phyloP scores from a whole-genome alignment of 2,329 filamentous ascomycete genomes.

The Colletotrichum chlorophyti region DNA sequence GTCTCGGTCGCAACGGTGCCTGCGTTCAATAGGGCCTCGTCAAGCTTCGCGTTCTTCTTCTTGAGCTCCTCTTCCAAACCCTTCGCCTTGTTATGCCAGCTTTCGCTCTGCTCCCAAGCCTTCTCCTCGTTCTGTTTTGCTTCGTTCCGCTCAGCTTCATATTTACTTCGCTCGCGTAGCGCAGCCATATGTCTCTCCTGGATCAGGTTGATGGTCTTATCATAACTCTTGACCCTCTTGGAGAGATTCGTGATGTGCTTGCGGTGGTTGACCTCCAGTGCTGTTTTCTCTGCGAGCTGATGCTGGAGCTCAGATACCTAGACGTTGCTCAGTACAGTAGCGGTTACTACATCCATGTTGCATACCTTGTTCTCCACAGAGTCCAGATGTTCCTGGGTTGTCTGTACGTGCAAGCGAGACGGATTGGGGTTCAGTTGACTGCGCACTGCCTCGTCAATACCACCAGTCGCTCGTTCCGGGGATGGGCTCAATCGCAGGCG shows the following conservation, averaged over 20 bases:
- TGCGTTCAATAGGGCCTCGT: constrained; percentile 39
- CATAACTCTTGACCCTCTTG: constrained; percentile 51
- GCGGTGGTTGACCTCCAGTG: constrained; percentile 28
- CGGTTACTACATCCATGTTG: background rate
- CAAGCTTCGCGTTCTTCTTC: constrained; percentile 41
- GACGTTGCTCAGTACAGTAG: background rate
- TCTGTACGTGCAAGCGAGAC: constrained; percentile 12
- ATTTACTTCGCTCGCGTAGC: constrained; percentile 55
- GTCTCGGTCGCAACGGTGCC: constrained; percentile 28
- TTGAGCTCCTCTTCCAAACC: constrained; percentile 46
- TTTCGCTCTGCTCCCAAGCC: constrained; percentile 45
- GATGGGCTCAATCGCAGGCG: constrained; percentile 17
- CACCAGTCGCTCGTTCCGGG: background rate
- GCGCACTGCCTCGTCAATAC: constrained; percentile 15
- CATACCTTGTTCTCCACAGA: constrained; percentile 46
- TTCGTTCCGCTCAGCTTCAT: constrained; percentile 54
- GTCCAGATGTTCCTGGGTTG: constrained; percentile 39
- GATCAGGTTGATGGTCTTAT: constrained; percentile 50
- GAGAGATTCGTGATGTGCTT: constrained; percentile 27
- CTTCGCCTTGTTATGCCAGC: constrained; percentile 42
- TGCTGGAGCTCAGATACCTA: constrained; percentile 47
- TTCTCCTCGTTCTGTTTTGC: constrained; percentile 45
- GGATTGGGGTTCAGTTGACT: constrained; percentile 16
- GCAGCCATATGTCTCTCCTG: constrained; percentile 56
- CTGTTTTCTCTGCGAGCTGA: constrained; percentile 39